Evolutionary conservation across 331 rosid genomes (phyloP), one percentile per base, ranked within the genome.

Genomic region (Prunus yedoensis): DNA sequence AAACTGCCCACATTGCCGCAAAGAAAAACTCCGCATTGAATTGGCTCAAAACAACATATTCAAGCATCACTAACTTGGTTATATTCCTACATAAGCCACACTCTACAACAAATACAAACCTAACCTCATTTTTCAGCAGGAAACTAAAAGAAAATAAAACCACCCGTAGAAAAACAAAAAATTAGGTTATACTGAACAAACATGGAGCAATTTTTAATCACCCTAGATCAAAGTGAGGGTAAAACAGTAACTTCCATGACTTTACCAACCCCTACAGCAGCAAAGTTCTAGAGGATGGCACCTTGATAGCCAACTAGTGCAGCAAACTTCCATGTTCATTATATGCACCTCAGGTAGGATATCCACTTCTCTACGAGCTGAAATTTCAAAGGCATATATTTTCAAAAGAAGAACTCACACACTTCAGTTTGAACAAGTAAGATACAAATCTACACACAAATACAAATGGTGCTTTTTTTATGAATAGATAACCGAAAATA

Each of bases 361-460:
- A 66, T 91, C 93, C 54, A 91, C 91, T 80, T 84, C 88, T 87
- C 92, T 91, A 72, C 90, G 84, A 59, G 98, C 89, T 68, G 91
- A 84, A 66, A 86, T 79, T 84, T 93, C 97, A 83, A 91, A 91
- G 35, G 98, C 94, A 83, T 88, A 91, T 57, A 85, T 74, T 81
- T 93, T 93, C 91, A 85, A 88, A 66, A 54, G 47, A 76, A 80
- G 23, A 65, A 52, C 77, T 70, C 1, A 72, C 10, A 3, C 51
- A n/a, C 13, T 54, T 79, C 41, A 73, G 78, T 80, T 71, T 62
- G 58, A 54, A 73, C 53, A 78, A 46, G 54, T 27, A 27, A 27
- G 28, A n/a, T 8, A 21, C 27, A 77, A n/a, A 2, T 35, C 18
- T 43, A 53, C 46, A 75, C 58, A 62, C 11, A 59, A 58, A 47